Evolutionary conservation across 768 basidiomycete species (phyloP).

Genomic region (Termitomyces sp.): DNA sequence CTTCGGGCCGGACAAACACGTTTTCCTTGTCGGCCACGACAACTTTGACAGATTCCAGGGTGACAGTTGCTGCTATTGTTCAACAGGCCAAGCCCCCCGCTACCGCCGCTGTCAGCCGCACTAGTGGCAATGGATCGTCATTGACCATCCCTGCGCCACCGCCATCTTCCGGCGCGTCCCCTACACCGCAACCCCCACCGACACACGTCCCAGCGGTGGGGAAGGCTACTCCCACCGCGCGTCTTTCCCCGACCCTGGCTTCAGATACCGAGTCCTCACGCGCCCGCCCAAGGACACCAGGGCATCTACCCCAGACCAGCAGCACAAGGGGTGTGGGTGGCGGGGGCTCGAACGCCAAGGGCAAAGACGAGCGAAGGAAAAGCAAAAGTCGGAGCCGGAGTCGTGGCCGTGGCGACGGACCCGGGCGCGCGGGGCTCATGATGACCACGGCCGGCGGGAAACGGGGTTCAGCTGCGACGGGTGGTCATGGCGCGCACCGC

Average conservation of each 20-base stretch:
- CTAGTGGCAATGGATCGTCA: background rate
- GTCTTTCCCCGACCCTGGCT: background rate
- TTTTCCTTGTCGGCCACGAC: slow-evolving; percentile 2
- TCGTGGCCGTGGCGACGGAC: slow-evolving; percentile 2
- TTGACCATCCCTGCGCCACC: background rate
- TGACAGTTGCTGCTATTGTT: background rate
- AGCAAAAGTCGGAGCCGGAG: slow-evolving; percentile 14
- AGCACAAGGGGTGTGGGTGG: slow-evolving; percentile 9
- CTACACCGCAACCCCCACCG: background rate
- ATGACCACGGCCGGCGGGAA: slow-evolving; percentile 8
- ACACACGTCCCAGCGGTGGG: background rate
- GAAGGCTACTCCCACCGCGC: background rate
- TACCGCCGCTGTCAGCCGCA: background rate
- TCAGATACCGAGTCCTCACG: background rate
- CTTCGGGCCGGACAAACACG: slow-evolving; percentile 4
- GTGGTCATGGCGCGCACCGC: slow-evolving; percentile 1
- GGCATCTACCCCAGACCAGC: slow-evolving; percentile 9
- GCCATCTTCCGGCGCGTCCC: background rate
- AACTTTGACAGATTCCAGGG: background rate
- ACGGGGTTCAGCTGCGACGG: background rate
- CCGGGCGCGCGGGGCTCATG: slow-evolving; percentile 7
- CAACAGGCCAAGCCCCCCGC: background rate
- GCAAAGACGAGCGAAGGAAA: background rate
- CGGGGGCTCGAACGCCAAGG: background rate
- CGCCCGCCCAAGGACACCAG: background rate